Evolutionary conservation across 768 basidiomycete genomes (phyloP), one percentile per base, ranked within the genome.

Genomic region (Trametes cingulata): DNA sequence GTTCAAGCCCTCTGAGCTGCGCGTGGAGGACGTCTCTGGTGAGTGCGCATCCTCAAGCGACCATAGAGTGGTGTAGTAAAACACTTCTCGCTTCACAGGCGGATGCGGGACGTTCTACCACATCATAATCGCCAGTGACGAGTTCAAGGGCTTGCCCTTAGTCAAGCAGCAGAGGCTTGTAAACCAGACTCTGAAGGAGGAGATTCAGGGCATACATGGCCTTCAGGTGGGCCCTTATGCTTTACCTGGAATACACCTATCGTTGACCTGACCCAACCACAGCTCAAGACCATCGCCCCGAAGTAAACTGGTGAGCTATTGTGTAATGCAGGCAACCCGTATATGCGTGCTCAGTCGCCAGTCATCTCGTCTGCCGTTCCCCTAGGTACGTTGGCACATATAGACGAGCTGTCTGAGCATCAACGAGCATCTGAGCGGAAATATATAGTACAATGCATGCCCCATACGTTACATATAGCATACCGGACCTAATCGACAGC

Each of bases 31-130:
- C 73, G 84, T 95, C n/a, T 98, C 95, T 25, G 96, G 96, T 95
- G 22, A 40, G 52, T 43, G 27, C 29, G 15, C n/a, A 6, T 36
- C 6, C 39, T 43, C 8, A 24, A 14, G 14, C 33, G 9, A 35
- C 0, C 9, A 13, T 24, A 5, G 5, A 10, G 19, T 42, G 36
- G 8, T n/a, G n/a, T n/a, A n/a, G n/a, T 19, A 29, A 42, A 19
- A 45, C 35, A 22, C 27, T 5, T 3, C 2, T 45, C 8, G 33
- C 20, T 46, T 6, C 12, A 17, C 53, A 97, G 96, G 95, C 54
- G 97, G 97, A 22, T 98, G 97, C 71, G 97, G 97, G n/a, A 82
- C 87, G 4, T 99, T 98, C 75, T 99, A 96, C 68, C 91, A 95
- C 42, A 95, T 99, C 62, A 82, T 84, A 13, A 91, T 99, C 62